Base-by-base conservation (phyloP, 1,284 basidiomycete species). In the Marasmius tenuissimus region DNA sequence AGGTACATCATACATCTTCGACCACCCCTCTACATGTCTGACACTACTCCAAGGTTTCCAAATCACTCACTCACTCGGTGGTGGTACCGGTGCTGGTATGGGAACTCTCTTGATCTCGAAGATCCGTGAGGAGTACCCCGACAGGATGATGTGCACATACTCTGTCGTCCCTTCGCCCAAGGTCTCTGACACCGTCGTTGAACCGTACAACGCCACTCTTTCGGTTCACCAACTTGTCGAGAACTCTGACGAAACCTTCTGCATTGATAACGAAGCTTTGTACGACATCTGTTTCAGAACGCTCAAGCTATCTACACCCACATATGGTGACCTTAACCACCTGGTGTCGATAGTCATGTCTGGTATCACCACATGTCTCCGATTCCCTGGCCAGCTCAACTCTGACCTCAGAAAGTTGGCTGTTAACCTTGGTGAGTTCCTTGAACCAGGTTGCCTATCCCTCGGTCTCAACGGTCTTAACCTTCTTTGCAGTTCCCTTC, bases 311-410 rank as follows among this genome's bases (percentile, higher is more conserved):
- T 87, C 89, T 55, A 93, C 93, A 52, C 96, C 97, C 38, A 96
- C 93, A 10, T 97, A 98, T 76, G 95, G 94, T 68, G 95, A 98
- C 76, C 89, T 98, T 65, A 98, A 98, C 86, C 93, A 96, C 76
- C 89, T 99, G 66, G 95, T 99, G 59, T 97, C 95, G 35, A 87
- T 94, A 69, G 97, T 98, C 76, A 99, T 99, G 97, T 96, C 93
- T 57, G 97, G 97, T 75, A 93, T 96, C 75, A 96, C 95, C 11
- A 97, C 96, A 64, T 96, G 92, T 76, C 81, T 97, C 77, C 94
- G 94, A 63, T 98, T 99, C 94, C 96, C 96, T 73, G 97, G 96
- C 83, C 95, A 97, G 78, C 88, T 98, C 72, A 98, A 98, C 88
- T 98, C 96, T 60, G 96, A 98, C 75, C 85, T 98, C 60, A 86